A percentile compares a stretch with the other conserved stretches of the same genome.
Conservation (phyloP, 2,329 filamentous ascomycete species). For the Colletotrichum orbiculare region DNA sequence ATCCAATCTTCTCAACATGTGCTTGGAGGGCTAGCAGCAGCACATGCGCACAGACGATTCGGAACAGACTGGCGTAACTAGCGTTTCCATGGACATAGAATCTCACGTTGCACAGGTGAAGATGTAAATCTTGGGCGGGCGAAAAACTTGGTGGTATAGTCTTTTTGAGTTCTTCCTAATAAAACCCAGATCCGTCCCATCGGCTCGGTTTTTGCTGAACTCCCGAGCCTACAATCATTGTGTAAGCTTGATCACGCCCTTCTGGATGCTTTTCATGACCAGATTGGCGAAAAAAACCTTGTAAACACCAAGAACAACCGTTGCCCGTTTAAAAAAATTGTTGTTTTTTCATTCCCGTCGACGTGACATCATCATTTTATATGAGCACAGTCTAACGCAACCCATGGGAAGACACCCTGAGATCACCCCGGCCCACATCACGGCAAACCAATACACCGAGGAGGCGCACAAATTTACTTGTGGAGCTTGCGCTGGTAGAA, state of each 20-base stretch:
- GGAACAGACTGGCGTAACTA: background rate
- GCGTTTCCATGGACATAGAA: no score
- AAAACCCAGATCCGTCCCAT: constrained; percentile 33
- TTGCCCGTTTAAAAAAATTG: constrained; percentile 33
- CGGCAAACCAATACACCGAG: background rate
- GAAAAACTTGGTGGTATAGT: constrained; percentile 38
- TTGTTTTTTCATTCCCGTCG: constrained; percentile 37
- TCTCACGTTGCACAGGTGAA: background rate
- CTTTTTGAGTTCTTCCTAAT: constrained; percentile 37
- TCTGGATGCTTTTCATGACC: constrained; percentile 19
- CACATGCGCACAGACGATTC: background rate
- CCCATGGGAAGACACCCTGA: constrained; percentile 3
- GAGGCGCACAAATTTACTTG: constrained; percentile 75
- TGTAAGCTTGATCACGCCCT: constrained; percentile 28
- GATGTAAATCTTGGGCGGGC: constrained; percentile 22
- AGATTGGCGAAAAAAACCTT: constrained; percentile 35
- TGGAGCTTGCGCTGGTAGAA: constrained; percentile 99
- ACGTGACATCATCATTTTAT: constrained; percentile 16
- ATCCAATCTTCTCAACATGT: no score
- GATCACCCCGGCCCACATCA: background rate
- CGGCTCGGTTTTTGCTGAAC: constrained; percentile 23
- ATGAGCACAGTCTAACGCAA: constrained; percentile 18
- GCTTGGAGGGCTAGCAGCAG: no score
- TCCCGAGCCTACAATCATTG: constrained; percentile 26
- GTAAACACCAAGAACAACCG: constrained; percentile 37